Evolutionary conservation across 768 basidiomycete genomes (phyloP), one percentile per base, ranked within the genome.

Genomic region (Phlegmacium glaucopus): DNA sequence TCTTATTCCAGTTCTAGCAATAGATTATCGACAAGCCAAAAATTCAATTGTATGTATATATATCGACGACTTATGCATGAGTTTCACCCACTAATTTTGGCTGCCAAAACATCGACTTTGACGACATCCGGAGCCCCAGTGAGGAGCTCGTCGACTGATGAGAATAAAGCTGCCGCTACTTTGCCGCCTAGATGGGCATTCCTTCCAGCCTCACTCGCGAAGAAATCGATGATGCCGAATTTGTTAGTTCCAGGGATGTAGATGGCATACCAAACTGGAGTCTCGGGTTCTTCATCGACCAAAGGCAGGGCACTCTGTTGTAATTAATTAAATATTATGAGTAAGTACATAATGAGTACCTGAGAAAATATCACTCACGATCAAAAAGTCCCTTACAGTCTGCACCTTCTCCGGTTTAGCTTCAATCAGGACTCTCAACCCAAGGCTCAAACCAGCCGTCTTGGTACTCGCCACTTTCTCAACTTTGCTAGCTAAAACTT

Each of bases 201-300:
- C 28, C 65, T 49, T 5, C 66, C 69, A 6, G 48, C 54, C 39
- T 70, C 66, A 30, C 48, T 53, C n/a, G 61, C 50, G 54, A 70
- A 70, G 45, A 71, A 69, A 52, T 70, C 72, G 50, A 73, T 45
- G 42, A 72, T 70, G 2, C 57, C 68, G 48, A 73, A 72, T n/a
- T 54, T 56, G 45, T 61, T 57, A 7, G 64, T 69, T 1, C 66
- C 70, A 5, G 67, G 58, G 48, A 65, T 65, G 48, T 68, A 59
- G 42, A 72, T 51, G 1, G 70, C 70, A 44, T 67, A 73, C 71
- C 71, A 72, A 18, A 63, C 53, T 10, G 58, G 61, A 11, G 72
- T 71, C 32, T 56, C 53, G 4, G 60, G 49, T 57, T 72, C 70
- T 2, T 60, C 64, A 27, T 69, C 61, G 35, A 73, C 64, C 4